Percentiles rank a stretch among this genome's conserved stretches.
These are phyloP conservation scores for Kluyveromyces sp. DNA, from an alignment of 1,139 yeast species.

Conservation along the genomic window DNA sequence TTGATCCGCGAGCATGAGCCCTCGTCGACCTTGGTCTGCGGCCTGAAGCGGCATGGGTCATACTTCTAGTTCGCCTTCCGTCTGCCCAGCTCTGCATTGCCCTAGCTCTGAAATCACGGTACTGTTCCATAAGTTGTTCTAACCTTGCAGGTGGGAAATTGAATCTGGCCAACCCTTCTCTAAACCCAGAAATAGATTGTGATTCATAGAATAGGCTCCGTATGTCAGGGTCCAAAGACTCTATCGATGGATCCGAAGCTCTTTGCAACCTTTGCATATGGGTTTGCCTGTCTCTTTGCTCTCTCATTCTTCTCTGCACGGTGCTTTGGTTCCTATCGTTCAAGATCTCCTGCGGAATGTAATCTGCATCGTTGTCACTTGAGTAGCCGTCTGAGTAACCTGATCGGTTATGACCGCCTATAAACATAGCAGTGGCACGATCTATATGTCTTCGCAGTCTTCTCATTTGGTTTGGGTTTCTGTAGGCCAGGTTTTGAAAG, in stretches of 20 bases:
- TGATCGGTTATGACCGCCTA: background rate
- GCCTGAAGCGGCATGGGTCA: slow-evolving; percentile 5
- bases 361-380: slow-evolving; percentile 10
- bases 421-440: slow-evolving; percentile 16
- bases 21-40: slow-evolving; percentile 1
- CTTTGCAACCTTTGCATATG: slow-evolving; percentile 7
- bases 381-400: slow-evolving; percentile 11
- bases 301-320: slow-evolving; percentile 11
- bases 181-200: slow-evolving; percentile 20
- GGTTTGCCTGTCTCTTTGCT: slow-evolving; percentile 10
- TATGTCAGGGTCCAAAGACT: slow-evolving; percentile 11
- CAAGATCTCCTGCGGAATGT: slow-evolving; percentile 15
- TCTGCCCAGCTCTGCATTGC: slow-evolving; percentile 19
- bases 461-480: slow-evolving; percentile 17
- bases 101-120: slow-evolving; percentile 20
- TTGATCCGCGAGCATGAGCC: background rate
- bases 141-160: slow-evolving; percentile 7
- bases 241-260: slow-evolving; percentile 6
- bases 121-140: slow-evolving; percentile 18
- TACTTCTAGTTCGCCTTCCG: slow-evolving; percentile 10
- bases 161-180: slow-evolving; percentile 11
- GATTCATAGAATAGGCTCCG: slow-evolving; percentile 24
- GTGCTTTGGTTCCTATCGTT: slow-evolving; percentile 12
- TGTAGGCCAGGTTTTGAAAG: slow-evolving; percentile 19
- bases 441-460: slow-evolving; percentile 16